These are phyloP conservation scores for Botrytis fragariae DNA, from an alignment of 2,329 filamentous ascomycete species.

Conservation along the genomic window DNA sequence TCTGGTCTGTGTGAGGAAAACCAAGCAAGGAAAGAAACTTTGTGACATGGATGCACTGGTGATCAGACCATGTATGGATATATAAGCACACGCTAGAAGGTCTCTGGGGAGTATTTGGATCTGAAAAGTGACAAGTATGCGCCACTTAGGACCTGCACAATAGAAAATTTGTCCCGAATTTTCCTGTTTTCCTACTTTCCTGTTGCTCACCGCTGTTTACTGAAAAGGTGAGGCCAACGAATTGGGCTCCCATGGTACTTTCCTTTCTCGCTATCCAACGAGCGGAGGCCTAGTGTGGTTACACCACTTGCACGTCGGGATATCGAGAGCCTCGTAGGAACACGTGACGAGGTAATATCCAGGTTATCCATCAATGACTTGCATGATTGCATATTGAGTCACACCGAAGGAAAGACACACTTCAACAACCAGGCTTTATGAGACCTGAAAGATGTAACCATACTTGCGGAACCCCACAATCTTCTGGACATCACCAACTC, in stretches of 20 bases:
- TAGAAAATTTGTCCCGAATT: not conserved
- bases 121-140: slow-evolving; percentile 27
- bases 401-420: not conserved
- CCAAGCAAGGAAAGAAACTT: slow-evolving; percentile 14
- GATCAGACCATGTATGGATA: slow-evolving; percentile 9
- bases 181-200: slow-evolving; percentile 8
- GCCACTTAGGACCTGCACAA: slow-evolving; percentile 21
- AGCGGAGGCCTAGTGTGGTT: slow-evolving; percentile 24
- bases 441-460: not conserved
- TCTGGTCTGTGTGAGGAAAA: slow-evolving; percentile 17
- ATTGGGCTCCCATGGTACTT: not conserved
- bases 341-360: slow-evolving; percentile 6
- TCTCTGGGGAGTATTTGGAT: slow-evolving; percentile 1
- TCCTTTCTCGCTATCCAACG: slow-evolving; percentile 13
- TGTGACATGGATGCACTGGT: slow-evolving; percentile 6
- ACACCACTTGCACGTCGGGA: slow-evolving; percentile 22
- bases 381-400: slow-evolving; percentile 12
- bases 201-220: slow-evolving; percentile 34
- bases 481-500: not conserved
- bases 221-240: slow-evolving; percentile 6
- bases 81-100: slow-evolving; percentile 3
- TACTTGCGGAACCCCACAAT: not conserved
- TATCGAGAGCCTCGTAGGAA: not conserved
- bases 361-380: slow-evolving; percentile 17
- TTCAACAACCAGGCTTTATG: not conserved